These are phyloP conservation scores for Ustilaginoidea virens DNA, from an alignment of 2,329 filamentous ascomycete species.

Conservation along the genomic window DNA sequence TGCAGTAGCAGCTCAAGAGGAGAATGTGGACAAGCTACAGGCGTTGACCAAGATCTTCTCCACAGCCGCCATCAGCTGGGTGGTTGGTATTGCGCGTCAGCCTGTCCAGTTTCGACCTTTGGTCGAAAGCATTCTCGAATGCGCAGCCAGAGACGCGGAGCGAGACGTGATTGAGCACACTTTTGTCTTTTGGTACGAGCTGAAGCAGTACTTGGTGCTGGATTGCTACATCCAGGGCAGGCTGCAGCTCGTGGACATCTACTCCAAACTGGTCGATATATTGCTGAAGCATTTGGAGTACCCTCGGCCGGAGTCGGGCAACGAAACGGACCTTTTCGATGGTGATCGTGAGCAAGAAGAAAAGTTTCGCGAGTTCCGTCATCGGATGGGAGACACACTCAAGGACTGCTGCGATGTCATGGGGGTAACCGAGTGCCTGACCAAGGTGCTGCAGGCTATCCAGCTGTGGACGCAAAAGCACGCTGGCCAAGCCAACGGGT, in stretches of 20 bases:
- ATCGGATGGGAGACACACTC: constrained; percentile 93
- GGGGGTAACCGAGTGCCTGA: constrained; percentile 78
- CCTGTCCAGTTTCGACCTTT: constrained; percentile 68
- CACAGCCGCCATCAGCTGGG: constrained; percentile 89
- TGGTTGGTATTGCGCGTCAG: constrained; percentile 74
- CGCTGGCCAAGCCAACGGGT: constrained; percentile 55
- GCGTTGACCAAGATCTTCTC: constrained; percentile 81
- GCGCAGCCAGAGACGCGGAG: constrained; percentile 72
- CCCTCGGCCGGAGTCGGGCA: constrained; percentile 57
- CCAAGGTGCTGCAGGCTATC: constrained; percentile 75
- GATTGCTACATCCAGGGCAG: constrained; percentile 79
- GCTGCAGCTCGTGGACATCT: constrained; percentile 63
- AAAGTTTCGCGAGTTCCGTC: constrained; percentile 90
- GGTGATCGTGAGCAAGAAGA: constrained; percentile 93
- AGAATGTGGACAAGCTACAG: constrained; percentile 76
- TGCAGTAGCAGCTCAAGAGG: constrained; percentile 55
- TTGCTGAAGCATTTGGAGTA: constrained; percentile 85
- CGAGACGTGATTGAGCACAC: constrained; percentile 86
- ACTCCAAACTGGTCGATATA: constrained; percentile 79
- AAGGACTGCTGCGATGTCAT: constrained; percentile 97
- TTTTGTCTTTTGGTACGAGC: constrained; percentile 95
- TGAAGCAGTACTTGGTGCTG: constrained; percentile 89
- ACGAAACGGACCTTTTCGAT: constrained; percentile 77
- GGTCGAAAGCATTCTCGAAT: constrained; percentile 86
- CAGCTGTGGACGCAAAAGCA: constrained; percentile 79